Conservation (phyloP, 164 flowering plant genomes). For the Nelumbo lutea region DNA sequence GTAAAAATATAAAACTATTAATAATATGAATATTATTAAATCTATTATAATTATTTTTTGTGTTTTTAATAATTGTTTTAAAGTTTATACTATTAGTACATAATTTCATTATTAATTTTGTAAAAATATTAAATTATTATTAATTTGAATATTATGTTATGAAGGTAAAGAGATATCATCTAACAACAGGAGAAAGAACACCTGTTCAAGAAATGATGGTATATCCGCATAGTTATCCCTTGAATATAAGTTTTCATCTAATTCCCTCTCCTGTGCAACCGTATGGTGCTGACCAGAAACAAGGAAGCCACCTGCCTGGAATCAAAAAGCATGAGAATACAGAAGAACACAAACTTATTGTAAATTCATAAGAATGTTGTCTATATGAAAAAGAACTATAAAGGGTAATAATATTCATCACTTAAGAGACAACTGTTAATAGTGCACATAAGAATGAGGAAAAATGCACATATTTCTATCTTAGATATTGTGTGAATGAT, state of each 20-base stretch:
- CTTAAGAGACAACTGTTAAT: neutral
- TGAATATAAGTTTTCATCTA: conserved; percentile 60
- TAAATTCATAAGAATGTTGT: neutral
- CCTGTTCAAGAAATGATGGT: conserved; percentile 88
- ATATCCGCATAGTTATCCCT: conserved; percentile 49
- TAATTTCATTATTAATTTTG: no score
- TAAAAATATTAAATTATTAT: no score
- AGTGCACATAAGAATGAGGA: neutral
- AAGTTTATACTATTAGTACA: no score
- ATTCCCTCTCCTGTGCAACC: conserved; percentile 62
- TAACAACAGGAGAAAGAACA: conserved; percentile 11
- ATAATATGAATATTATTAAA: no score
- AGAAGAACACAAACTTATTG: conserved; percentile 8
- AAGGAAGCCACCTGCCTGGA: conserved; percentile 94
- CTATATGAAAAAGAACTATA: neutral
- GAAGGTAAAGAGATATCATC: no score
- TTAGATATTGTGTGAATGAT: no score
- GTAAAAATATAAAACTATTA: no score
- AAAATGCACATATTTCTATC: no score
- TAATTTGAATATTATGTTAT: no score
- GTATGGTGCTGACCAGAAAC: conserved; percentile 59
- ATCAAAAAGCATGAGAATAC: conserved; percentile 16
- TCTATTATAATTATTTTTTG: no score
- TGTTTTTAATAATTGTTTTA: no score
- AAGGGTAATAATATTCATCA: neutral